These are phyloP conservation scores for Pholiota molesta DNA, from an alignment of 768 basidiomycete species.

Conservation along the genomic window DNA sequence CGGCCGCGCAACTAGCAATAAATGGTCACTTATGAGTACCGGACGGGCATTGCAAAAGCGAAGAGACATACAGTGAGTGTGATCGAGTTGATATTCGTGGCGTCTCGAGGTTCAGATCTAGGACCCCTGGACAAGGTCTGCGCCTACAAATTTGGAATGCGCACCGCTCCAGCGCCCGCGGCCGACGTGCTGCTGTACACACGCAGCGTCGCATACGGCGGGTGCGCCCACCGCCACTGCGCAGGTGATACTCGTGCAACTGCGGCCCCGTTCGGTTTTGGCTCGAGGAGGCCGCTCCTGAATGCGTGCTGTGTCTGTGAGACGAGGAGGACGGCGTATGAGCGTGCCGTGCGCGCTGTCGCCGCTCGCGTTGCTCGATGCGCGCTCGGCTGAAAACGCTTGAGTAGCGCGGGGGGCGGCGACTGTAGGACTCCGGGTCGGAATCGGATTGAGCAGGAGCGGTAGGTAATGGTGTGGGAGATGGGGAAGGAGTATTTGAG, in stretches of 20 bases:
- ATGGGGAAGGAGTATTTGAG: neutral
- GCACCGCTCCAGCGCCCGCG: slow-evolving; percentile 1
- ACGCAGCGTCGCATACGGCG: slow-evolving; percentile 29
- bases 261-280: slow-evolving; percentile 8
- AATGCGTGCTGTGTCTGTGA: neutral
- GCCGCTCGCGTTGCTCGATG: slow-evolving; percentile 2
- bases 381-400: slow-evolving; percentile 12
- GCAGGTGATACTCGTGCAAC: slow-evolving; percentile 19
- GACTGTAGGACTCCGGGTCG: neutral
- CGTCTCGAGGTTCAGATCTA: slow-evolving; percentile 32
- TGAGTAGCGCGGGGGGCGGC: slow-evolving; percentile 18
- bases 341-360: slow-evolving; percentile 1
- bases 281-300: neutral
- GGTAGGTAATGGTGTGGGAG: neutral
- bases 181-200: slow-evolving; percentile 25
- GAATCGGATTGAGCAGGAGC: neutral
- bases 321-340: neutral
- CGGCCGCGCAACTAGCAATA: slow-evolving; percentile 31
- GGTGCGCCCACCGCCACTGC: slow-evolving; percentile 15
- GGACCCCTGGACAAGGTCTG: slow-evolving; percentile 29
- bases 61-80: slow-evolving; percentile 26
- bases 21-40: neutral
- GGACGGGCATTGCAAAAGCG: neutral
- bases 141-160: slow-evolving; percentile 24
- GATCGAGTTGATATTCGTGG: slow-evolving; percentile 31